phyloP scores from a whole-genome alignment of 139 green algal genomes.

The Microglena sp. region DNA sequence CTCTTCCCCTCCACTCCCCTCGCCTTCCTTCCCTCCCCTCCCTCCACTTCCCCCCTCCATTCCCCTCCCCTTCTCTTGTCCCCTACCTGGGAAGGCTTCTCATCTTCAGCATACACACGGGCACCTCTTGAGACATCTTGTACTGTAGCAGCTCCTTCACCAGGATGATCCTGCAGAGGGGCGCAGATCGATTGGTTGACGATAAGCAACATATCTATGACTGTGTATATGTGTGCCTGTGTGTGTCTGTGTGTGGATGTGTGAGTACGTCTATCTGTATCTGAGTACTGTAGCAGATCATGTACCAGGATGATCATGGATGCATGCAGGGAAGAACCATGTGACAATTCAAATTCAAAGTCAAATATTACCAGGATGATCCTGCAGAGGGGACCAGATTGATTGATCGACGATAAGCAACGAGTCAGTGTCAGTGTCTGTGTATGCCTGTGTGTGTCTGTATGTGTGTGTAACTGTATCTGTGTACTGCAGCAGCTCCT shows the following conservation, averaged over 20 bases:
- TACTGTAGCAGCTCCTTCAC: constrained; percentile 21
- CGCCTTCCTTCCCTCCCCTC: too few species aligned
- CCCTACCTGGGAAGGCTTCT: constrained; percentile 32
- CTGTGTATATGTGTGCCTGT: neutral
- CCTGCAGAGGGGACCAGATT: too few species aligned
- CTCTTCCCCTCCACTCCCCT: too few species aligned
- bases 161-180: constrained; percentile 12
- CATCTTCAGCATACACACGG: constrained; percentile 32
- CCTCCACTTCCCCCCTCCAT: too few species aligned
- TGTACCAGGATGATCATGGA: constrained; percentile 70
- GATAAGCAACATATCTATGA: neutral
- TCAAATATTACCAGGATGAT: too few species aligned
- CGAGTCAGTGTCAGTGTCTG: neutral
- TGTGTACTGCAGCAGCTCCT: constrained; percentile 59
- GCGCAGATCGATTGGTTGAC: too few species aligned
- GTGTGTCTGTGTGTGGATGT: neutral
- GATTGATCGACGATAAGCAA: neutral
- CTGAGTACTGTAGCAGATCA: constrained; percentile 49
- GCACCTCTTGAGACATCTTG: constrained; percentile 27
- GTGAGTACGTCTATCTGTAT: neutral
- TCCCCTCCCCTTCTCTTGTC: neutral
- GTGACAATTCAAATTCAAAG: too few species aligned
- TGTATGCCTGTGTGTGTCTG: neutral
- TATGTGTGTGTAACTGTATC: neutral
- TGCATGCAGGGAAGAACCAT: too few species aligned